A percentile compares a stretch with the other conserved stretches of the same genome.
Evolutionary conservation across 2,329 filamentous ascomycete species (phyloP).

Genomic region (Aspergillus ustus): DNA sequence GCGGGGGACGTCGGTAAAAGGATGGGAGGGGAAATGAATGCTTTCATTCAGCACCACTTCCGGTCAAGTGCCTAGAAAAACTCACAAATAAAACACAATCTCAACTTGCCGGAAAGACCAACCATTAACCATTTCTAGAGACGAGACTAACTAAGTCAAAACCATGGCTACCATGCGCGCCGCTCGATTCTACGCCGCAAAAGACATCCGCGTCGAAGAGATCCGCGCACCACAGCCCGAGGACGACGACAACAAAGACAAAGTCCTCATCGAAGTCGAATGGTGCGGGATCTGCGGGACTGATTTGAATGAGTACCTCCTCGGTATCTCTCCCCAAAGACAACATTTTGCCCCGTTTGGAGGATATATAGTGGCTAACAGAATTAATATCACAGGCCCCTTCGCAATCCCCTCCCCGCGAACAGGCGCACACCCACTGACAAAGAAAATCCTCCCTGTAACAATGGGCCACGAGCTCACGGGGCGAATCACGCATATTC

Average conservation of each 20-base stretch:
- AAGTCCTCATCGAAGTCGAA: conserved; percentile 19
- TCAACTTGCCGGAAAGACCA: background rate
- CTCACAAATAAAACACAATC: background rate
- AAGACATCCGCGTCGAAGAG: conserved; percentile 18
- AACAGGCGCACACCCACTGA: conserved; percentile 17
- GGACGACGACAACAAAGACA: conserved; percentile 6
- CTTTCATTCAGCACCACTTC: background rate
- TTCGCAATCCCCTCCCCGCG: conserved; percentile 6
- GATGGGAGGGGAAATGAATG: background rate
- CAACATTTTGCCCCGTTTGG: no score
- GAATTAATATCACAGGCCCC: conserved; percentile 14
- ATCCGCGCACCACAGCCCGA: background rate
- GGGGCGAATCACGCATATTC: conserved; percentile 13
- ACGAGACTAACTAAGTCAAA: background rate
- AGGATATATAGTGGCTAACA: background rate
- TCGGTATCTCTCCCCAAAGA: conserved; percentile 1
- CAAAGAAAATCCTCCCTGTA: conserved; percentile 14
- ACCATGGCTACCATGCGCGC: conserved; percentile 12
- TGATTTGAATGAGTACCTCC: conserved; percentile 19
- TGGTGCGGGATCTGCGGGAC: conserved; percentile 23
- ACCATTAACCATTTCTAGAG: background rate
- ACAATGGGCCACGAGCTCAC: conserved; percentile 21
- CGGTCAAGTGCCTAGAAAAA: background rate
- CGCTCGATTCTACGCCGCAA: conserved; percentile 16
- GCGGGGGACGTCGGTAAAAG: no score